Evolutionary conservation across 257 asterid species (phyloP), one percentile per base, ranked within the genome.

Genomic region (Gentiana dahurica): DNA sequence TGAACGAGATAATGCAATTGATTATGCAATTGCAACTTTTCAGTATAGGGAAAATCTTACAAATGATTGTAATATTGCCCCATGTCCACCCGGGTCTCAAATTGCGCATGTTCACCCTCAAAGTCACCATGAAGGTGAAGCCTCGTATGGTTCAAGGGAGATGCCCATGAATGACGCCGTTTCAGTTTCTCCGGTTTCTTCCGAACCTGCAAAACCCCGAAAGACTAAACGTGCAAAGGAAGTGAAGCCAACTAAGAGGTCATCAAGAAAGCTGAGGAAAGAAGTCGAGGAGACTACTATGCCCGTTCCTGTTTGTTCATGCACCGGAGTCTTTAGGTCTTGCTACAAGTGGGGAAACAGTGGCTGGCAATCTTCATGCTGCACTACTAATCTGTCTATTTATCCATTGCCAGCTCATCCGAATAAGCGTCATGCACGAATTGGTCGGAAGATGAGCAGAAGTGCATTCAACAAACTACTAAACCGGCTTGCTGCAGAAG

Each of bases 281-380:
- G 95, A 82, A 71, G 73, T 68, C 2, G 93, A 80, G 44, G 98
- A 86, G 67, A 56, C 95, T 5, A 85, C 93, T 41, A 92, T 92
- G 97, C 97, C 97, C 0, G 90, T 78, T 38, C 97, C 97, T 1
- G 88, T 88, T 24, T 92, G 98, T 61, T 85, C 98, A 2, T 92
- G 98, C 80, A 88, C 98, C 0, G 95, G 97, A 58, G 79, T 70
- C 51, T 36, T 77, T 9, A 79, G 97, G 78, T 84, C 95, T 2
- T 92, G 98, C 82, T 92, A 92, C 70, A 92, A 92, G 68, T 92
- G 98, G 98, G 98, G 98, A 10, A 87, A 80, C 32, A 97, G 98
- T n/a, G 98, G 98, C 15, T 92, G 98, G 98, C 98, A 92, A 36
- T 92, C 98, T 1, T 85, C 97, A 0, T 92, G 98, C 58, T 92